Percentiles rank a stretch among this genome's conserved stretches.
Conservation (phyloP, 208 protist genomes). For the Wallacemonas rigidus region DNA sequence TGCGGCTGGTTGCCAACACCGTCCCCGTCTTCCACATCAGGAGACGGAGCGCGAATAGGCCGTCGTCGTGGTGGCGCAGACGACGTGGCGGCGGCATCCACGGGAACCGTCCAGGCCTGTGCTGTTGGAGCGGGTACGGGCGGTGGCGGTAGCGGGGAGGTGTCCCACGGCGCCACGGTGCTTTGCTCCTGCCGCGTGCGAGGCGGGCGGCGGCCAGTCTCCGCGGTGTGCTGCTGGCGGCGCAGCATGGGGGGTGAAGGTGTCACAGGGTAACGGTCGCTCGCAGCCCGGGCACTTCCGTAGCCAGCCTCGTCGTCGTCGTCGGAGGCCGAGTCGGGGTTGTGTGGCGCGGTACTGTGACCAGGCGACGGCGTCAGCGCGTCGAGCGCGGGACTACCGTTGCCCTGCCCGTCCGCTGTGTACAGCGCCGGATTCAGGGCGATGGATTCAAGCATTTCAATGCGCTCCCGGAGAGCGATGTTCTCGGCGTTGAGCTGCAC, state of each 20-base stretch:
- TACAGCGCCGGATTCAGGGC: slow-evolving; percentile 58
- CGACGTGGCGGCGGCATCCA: background rate
- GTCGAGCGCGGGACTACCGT: background rate
- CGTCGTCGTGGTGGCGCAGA: background rate
- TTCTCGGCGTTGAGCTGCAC: slow-evolving; percentile 88
- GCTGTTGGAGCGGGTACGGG: background rate
- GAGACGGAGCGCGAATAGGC: slow-evolving; percentile 7
- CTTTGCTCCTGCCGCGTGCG: background rate
- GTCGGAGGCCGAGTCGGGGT: slow-evolving; percentile 4
- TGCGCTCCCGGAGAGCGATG: slow-evolving; percentile 74
- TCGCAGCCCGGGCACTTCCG: too few species aligned
- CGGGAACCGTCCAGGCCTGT: background rate
- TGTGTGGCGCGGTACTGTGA: background rate
- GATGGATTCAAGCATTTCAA: slow-evolving; percentile 86
- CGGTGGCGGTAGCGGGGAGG: background rate
- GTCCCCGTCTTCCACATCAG: background rate
- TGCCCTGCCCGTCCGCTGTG: background rate
- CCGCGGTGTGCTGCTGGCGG: too few species aligned
- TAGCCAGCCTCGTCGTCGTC: slow-evolving; percentile 7
- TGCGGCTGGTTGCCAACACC: background rate
- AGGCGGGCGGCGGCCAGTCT: too few species aligned
- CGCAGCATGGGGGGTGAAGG: too few species aligned
- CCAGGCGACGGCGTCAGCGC: background rate
- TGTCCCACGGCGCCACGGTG: slow-evolving; percentile 7
- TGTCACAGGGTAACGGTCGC: too few species aligned